Evolutionary conservation across 768 basidiomycete genomes (phyloP).

Genomic region (Leccinum boreale): DNA sequence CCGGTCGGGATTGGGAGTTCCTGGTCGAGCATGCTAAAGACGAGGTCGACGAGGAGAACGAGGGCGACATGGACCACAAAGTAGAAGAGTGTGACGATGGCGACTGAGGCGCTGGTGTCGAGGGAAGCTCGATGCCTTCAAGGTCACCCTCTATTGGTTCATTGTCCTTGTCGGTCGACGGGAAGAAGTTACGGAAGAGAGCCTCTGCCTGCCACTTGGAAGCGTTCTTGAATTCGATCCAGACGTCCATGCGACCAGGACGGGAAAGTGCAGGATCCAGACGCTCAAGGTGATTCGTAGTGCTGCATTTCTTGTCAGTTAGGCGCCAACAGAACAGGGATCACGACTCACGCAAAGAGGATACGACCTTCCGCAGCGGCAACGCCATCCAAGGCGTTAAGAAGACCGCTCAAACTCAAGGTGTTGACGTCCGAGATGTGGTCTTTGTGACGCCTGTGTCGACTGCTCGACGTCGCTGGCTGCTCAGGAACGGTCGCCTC

Average conservation of each 20-base stretch:
- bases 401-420: slow-evolving; percentile 72
- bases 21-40: slow-evolving; percentile 35
- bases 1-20: slow-evolving; percentile 24
- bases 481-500: slow-evolving; percentile 30
- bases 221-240: slow-evolving; percentile 88
- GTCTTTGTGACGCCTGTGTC: slow-evolving; percentile 48
- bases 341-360: slow-evolving; percentile 73
- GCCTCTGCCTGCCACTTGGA: slow-evolving; percentile 83
- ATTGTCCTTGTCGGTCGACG: slow-evolving; percentile 56
- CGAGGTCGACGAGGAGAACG: slow-evolving; percentile 42
- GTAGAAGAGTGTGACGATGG: slow-evolving; percentile 45
- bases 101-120: slow-evolving; percentile 40
- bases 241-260: slow-evolving; percentile 90
- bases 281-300: slow-evolving; percentile 88
- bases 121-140: slow-evolving; percentile 43
- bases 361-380: slow-evolving; percentile 85
- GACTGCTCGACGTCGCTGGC: slow-evolving; percentile 34
- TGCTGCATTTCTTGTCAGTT: slow-evolving; percentile 39
- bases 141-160: slow-evolving; percentile 40
- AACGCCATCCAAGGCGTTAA: slow-evolving; percentile 85
- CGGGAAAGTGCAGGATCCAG: slow-evolving; percentile 90
- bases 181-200: slow-evolving; percentile 90
- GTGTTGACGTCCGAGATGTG: slow-evolving; percentile 77
- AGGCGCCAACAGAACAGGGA: not conserved
- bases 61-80: slow-evolving; percentile 42